Base-by-base conservation (phyloP, 78 protist species). In the Cavenderia fasciculata region DNA sequence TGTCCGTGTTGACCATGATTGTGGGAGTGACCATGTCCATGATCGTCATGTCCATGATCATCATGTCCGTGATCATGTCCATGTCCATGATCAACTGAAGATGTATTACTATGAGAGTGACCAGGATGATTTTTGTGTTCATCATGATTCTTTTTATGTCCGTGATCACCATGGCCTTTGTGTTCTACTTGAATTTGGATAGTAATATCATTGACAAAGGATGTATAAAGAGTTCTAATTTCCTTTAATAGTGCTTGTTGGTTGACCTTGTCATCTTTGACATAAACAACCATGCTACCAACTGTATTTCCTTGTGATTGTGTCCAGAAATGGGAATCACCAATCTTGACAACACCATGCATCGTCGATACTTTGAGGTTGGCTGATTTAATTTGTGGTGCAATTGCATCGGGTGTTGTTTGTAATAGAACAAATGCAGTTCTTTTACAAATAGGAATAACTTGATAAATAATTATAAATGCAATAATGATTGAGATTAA, bases 301-400 rank as follows among this genome's bases (percentile, higher is more conserved):
- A 87, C 46, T 16, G 18, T 31, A 41, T 23, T 65, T 19, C 87
- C 87, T 59, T 51, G 62, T 62, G 93, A 73, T 59, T 71, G 84
- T 2, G 93, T 46, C 93, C 93, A 87, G 70, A 87, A 87, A 74
- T 87, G 93, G 46, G 47, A 70, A 10, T 87, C 74, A n/a, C 19
- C 40, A 29, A 47, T 11, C 3, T 76, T 34, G 0, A 87, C 8
- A 18, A 87, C 93, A 51, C 93, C 93, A 16, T 63, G 70, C 16
- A 87, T 87, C 8, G 59, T 59, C 27, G 36, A 16, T 41, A 71
- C 23, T 36, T 87, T 62, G 59, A 34, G 44, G 19, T 44, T 44
- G 16, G 93, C 68, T 16, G 78, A 51, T 6, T 14, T 33, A 29
- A 87, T 54, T 62, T 68, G 56, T 27, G 43, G 34, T 27, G 34